phyloP scores from a whole-genome alignment of 352 stramenopile species.

The Thraustochytrium sp. region DNA sequence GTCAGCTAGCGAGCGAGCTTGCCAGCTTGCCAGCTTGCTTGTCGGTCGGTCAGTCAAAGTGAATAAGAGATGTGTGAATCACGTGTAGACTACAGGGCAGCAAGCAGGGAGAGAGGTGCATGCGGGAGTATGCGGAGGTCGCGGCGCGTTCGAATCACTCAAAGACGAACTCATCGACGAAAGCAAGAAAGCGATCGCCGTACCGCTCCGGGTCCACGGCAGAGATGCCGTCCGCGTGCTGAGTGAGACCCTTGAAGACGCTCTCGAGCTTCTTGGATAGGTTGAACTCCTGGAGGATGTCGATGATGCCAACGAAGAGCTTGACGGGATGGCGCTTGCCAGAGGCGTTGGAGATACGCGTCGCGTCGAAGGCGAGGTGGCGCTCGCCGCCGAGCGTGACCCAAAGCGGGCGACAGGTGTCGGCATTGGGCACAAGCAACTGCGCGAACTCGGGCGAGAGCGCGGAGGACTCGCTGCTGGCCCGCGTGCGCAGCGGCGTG shows the following conservation, averaged over 20 bases:
- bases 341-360: background rate
- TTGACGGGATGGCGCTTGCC: background rate
- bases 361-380: slow-evolving; percentile 7
- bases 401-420: background rate
- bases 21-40: no score
- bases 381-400: background rate
- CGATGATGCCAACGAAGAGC: slow-evolving; percentile 46
- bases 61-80: no score
- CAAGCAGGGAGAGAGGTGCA: no score
- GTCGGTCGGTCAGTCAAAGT: no score
- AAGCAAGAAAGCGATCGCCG: slow-evolving; percentile 31
- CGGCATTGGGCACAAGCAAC: background rate
- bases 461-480: background rate
- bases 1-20: no score
- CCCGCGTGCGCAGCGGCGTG: background rate
- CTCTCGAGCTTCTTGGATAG: slow-evolving; percentile 37
- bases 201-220: slow-evolving; percentile 40
- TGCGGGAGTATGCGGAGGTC: no score
- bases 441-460: background rate
- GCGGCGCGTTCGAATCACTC: background rate
- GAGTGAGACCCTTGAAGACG: slow-evolving; percentile 24
- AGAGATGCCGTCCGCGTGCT: slow-evolving; percentile 41
- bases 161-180: slow-evolving; percentile 43
- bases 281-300: slow-evolving; percentile 44
- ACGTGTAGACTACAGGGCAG: no score